Conservation (phyloP, 371 early-diverging fungal genomes). For the Mortierella sp. region DNA sequence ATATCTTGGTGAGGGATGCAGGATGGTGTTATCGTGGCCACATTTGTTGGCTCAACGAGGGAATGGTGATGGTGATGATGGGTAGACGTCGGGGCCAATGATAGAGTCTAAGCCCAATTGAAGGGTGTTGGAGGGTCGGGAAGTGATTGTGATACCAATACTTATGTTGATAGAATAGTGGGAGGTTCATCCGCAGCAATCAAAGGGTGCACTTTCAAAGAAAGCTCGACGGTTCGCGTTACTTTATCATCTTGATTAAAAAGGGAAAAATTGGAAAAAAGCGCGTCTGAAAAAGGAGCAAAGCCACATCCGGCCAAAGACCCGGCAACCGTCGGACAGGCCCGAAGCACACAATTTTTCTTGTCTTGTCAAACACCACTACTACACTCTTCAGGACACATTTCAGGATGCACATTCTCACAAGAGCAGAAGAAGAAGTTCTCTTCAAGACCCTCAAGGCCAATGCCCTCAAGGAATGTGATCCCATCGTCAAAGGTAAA, state of each 20-base stretch:
- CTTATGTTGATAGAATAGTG: too few relatives aligned
- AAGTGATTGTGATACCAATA: neutral
- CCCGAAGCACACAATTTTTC: neutral
- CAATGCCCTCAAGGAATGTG: slow-evolving; percentile 73
- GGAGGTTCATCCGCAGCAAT: neutral
- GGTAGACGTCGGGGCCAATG: neutral
- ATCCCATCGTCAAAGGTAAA: slow-evolving; percentile 71
- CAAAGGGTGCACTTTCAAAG: neutral
- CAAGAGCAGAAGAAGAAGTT: slow-evolving; percentile 73
- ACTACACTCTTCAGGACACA: neutral
- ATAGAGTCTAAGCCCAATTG: neutral
- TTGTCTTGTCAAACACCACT: neutral
- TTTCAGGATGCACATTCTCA: slow-evolving; percentile 67
- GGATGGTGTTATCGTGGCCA: neutral
- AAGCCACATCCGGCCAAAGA: slow-evolving; percentile 41
- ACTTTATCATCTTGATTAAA: too few relatives aligned
- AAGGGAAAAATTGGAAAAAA: neutral
- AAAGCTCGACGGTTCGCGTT: too few relatives aligned
- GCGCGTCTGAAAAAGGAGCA: neutral
- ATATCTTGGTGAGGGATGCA: neutral
- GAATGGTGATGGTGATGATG: neutral
- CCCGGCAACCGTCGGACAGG: neutral
- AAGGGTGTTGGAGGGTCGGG: neutral
- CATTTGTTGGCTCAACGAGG: neutral
- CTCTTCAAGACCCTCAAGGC: slow-evolving; percentile 75